Evolutionary conservation across 2,329 filamentous ascomycete genomes (phyloP).

Genomic region (Pseudopyrenochaeta lycopersici): DNA sequence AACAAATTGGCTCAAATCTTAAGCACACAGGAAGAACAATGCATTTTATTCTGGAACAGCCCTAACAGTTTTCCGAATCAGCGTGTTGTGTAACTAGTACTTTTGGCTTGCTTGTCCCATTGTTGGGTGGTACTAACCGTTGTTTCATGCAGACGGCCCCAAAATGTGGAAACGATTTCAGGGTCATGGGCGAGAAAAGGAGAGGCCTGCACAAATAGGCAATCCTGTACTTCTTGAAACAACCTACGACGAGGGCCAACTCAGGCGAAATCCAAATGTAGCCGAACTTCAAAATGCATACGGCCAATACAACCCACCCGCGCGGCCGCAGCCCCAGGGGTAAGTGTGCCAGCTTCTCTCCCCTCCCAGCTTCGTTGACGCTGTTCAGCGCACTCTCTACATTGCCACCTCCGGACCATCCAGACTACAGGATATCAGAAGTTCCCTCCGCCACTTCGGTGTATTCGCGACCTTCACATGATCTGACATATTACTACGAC

Average conservation of each 20-base stretch:
- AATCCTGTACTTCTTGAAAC: constrained; percentile 57
- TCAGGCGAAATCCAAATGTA: constrained; percentile 47
- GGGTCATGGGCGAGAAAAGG: constrained; percentile 53
- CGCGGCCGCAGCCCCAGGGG: constrained; percentile 23
- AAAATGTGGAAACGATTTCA: constrained; percentile 65
- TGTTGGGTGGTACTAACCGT: constrained; percentile 29
- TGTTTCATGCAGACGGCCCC: constrained; percentile 33
- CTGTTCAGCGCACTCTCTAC: constrained; percentile 33
- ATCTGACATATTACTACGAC: constrained; percentile 30
- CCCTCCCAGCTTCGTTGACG: constrained; percentile 4
- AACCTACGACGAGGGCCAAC: constrained; percentile 56
- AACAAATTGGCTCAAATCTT: neutral
- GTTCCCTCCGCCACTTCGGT: constrained; percentile 61
- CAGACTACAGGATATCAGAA: constrained; percentile 36
- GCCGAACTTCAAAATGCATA: constrained; percentile 38
- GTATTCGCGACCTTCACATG: constrained; percentile 66
- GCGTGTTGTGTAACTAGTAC: constrained; percentile 8
- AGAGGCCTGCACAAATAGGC: constrained; percentile 51
- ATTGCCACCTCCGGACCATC: constrained; percentile 30
- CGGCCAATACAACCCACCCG: constrained; percentile 35
- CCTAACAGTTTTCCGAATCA: neutral
- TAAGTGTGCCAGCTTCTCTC: constrained; percentile 25
- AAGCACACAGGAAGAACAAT: neutral
- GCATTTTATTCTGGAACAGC: neutral
- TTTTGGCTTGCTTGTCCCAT: constrained; percentile 10